phyloP scores from a whole-genome alignment of 176 grass and related monocot genomes.

The Avena sativa region DNA sequence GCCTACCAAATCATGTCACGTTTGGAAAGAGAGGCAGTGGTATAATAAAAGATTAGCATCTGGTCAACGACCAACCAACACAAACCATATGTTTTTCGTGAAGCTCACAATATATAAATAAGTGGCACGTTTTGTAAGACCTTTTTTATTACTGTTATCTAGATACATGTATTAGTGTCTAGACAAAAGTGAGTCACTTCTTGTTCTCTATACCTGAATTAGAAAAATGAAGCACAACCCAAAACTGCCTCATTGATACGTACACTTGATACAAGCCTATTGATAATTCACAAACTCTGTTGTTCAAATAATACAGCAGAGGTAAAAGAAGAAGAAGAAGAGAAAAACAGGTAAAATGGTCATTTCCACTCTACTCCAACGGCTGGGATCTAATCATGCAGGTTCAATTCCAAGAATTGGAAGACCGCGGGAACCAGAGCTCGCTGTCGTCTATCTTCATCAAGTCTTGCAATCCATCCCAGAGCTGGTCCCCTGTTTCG shows the following conservation, averaged over 20 bases:
- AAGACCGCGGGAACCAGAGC: conserved; percentile 48
- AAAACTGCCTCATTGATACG: conserved; percentile 25
- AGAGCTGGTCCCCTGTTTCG: conserved; percentile 53
- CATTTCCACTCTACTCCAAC: conserved; percentile 25
- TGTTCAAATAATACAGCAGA: conserved; percentile 53
- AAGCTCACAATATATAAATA: no score
- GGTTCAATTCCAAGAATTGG: conserved; percentile 31
- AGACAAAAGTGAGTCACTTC: no score
- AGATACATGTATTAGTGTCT: no score
- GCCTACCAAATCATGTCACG: no score
- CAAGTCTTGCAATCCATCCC: conserved; percentile 82
- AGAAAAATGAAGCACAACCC: conserved; percentile 13
- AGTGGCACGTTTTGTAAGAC: no score
- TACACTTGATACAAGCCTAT: conserved; percentile 20
- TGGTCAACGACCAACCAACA: no score
- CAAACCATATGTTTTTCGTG: no score
- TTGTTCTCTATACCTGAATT: not conserved
- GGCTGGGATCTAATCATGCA: conserved; percentile 34
- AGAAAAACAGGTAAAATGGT: not conserved
- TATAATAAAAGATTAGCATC: no score
- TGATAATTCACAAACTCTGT: conserved; percentile 59
- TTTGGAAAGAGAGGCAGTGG: no score
- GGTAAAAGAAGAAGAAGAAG: not conserved
- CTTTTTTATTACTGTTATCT: no score
- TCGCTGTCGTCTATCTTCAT: conserved; percentile 59